phyloP scores from a whole-genome alignment of 257 asterid species.

The Solanum bulbocastanum region DNA sequence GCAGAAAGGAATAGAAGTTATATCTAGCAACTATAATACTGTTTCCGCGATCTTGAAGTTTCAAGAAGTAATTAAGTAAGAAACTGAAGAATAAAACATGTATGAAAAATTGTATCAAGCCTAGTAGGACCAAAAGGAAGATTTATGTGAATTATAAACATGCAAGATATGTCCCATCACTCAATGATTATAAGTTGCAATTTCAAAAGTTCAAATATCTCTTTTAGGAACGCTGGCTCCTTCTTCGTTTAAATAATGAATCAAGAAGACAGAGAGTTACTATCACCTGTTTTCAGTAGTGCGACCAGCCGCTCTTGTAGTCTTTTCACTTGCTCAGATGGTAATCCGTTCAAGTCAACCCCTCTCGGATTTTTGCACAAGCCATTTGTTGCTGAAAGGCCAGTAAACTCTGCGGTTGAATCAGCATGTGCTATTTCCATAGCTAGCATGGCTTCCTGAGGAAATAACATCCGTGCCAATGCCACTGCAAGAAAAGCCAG shows the following conservation, averaged over 20 bases:
- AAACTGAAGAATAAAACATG: not conserved
- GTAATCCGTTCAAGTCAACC: slow-evolving; percentile 60
- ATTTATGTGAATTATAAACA: not conserved
- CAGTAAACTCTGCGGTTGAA: slow-evolving; percentile 55
- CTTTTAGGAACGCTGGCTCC: not conserved
- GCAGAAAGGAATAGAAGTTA: not conserved
- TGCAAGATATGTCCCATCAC: not conserved
- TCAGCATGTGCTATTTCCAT: slow-evolving; percentile 78
- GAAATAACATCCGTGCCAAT: slow-evolving; percentile 74
- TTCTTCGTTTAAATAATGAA: not conserved
- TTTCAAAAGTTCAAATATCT: not conserved
- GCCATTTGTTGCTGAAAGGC: slow-evolving; percentile 51
- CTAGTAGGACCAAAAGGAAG: not conserved
- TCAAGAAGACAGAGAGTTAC: not conserved
- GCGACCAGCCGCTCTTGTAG: slow-evolving; percentile 56
- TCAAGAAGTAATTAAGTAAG: not conserved
- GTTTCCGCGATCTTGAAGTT: not conserved
- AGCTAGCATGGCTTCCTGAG: slow-evolving; percentile 70
- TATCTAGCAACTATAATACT: not conserved
- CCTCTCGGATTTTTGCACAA: slow-evolving; percentile 34
- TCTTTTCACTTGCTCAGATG: slow-evolving; percentile 69
- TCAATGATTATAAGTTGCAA: not conserved
- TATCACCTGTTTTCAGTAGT: slow-evolving; percentile 70
- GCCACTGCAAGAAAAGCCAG: slow-evolving; percentile 43
- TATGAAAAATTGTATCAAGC: not conserved